phyloP scores from a whole-genome alignment of 805 yeast genomes.

The Metschnikowia sp. region DNA sequence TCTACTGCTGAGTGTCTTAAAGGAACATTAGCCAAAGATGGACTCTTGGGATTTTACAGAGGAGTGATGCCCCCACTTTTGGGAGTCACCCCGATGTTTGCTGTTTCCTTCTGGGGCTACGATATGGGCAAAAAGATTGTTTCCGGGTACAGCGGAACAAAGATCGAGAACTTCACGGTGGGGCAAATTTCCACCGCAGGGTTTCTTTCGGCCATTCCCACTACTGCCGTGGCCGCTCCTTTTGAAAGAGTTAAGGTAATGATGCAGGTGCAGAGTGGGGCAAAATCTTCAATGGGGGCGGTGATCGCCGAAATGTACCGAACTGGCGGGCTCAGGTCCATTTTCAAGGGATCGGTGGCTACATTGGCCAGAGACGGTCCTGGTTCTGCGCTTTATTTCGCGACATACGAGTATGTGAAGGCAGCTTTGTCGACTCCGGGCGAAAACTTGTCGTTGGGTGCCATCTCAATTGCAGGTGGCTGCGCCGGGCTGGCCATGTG shows the following conservation, averaged over 20 bases:
- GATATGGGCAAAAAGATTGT: conserved; percentile 86
- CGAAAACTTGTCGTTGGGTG: conserved; percentile 60
- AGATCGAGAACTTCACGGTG: conserved; percentile 48
- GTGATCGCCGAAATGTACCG: conserved; percentile 66
- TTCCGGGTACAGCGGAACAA: conserved; percentile 36
- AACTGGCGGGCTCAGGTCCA: conserved; percentile 79
- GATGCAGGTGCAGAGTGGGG: conserved; percentile 67
- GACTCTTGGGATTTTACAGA: conserved; percentile 78
- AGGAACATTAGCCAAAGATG: conserved; percentile 68
- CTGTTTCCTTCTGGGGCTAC: conserved; percentile 98
- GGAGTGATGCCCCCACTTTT: conserved; percentile 92
- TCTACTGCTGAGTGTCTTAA: conserved; percentile 66
- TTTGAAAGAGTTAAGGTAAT: conserved; percentile 94
- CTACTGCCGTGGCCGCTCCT: conserved; percentile 96
- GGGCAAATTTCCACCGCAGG: conserved; percentile 87
- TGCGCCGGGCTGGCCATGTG: conserved; percentile 97
- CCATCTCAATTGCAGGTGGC: conserved; percentile 90
- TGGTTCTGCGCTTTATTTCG: conserved; percentile 93
- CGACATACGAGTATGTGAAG: conserved; percentile 85
- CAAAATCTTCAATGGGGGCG: conserved; percentile 46
- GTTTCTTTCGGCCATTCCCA: conserved; percentile 89
- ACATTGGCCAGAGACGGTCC: conserved; percentile 97
- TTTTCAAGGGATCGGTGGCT: conserved; percentile 88
- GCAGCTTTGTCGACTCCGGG: conserved; percentile 54
- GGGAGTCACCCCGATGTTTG: conserved; percentile 99